Percentiles rank a stretch among this genome's conserved stretches.
These are phyloP conservation scores for Climacium dendroides DNA, from an alignment of 225 moss, liverwort and hornwort genomes.

Conservation along the genomic window DNA sequence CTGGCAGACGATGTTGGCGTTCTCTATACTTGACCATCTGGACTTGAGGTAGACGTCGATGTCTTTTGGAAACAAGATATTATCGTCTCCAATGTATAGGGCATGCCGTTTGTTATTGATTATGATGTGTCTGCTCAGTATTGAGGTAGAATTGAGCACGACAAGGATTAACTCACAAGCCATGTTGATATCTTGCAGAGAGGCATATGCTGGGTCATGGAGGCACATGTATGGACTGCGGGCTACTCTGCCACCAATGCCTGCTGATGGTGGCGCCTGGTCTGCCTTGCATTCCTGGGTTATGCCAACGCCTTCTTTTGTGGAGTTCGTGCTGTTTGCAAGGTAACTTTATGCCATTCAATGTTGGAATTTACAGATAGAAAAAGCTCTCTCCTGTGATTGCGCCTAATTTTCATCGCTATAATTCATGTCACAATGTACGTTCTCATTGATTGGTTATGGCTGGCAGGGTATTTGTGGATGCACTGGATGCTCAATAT, in stretches of 20 bases:
- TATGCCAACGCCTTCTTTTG: constrained; percentile 74
- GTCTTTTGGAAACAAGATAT: neutral
- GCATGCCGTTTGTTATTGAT: neutral
- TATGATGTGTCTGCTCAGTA: neutral
- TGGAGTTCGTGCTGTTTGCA: constrained; percentile 74
- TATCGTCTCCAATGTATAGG: neutral
- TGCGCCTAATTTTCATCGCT: neutral
- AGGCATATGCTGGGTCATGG: constrained; percentile 50
- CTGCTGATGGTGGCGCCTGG: constrained; percentile 64
- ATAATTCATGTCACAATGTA: neutral
- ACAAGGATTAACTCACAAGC: neutral
- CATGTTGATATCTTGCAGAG: constrained; percentile 24
- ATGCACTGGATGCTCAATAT: constrained; percentile 64
- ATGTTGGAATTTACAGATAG: neutral
- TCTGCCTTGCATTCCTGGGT: constrained; percentile 85
- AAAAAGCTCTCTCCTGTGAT: neutral
- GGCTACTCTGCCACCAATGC: constrained; percentile 64
- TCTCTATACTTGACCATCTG: neutral
- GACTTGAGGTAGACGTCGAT: neutral
- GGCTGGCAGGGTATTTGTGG: constrained; percentile 69
- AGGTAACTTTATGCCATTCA: constrained; percentile 26
- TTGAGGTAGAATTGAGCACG: neutral
- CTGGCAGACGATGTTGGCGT: neutral
- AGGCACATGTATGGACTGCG: constrained; percentile 69
- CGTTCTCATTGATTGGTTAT: neutral